Evolutionary conservation across 2,329 filamentous ascomycete genomes (phyloP).

Genomic region (Scedosporium dehoogii): DNA sequence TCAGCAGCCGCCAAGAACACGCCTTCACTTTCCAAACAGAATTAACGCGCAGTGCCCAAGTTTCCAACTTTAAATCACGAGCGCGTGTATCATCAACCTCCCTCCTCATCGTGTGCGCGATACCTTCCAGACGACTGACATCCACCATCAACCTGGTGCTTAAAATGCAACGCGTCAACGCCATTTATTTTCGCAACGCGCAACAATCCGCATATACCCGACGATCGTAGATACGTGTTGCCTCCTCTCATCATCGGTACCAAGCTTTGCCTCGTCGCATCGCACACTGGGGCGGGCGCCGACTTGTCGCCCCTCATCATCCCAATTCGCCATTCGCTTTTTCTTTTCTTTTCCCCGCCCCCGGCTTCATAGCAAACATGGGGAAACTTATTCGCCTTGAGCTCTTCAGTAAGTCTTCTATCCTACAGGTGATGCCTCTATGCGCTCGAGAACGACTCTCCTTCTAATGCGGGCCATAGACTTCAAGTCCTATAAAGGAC

Average conservation of each 20-base stretch:
- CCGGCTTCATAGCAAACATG: conserved; percentile 51
- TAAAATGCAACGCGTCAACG: background rate
- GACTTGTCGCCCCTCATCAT: background rate
- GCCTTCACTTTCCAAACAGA: too few relatives aligned
- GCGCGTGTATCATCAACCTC: background rate
- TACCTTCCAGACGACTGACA: background rate
- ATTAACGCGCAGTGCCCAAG: too few relatives aligned
- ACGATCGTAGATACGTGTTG: background rate
- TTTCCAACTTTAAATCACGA: background rate
- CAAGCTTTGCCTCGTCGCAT: background rate
- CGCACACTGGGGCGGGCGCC: too few relatives aligned
- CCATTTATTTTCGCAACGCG: background rate
- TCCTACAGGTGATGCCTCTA: background rate
- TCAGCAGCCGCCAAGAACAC: too few relatives aligned
- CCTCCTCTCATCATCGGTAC: background rate
- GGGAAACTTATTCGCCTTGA: conserved; percentile 93
- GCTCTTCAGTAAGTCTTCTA: conserved; percentile 64
- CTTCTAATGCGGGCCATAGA: conserved; percentile 39
- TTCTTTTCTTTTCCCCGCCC: background rate
- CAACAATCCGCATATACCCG: background rate
- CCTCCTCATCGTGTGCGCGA: background rate
- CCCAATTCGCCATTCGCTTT: background rate
- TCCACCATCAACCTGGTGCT: background rate
- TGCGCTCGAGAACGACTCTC: conserved; percentile 4
- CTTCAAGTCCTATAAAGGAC: conserved; percentile 99